Conservation (phyloP, 352 stramenopile genomes). For the Phytophthora aleatoria region DNA sequence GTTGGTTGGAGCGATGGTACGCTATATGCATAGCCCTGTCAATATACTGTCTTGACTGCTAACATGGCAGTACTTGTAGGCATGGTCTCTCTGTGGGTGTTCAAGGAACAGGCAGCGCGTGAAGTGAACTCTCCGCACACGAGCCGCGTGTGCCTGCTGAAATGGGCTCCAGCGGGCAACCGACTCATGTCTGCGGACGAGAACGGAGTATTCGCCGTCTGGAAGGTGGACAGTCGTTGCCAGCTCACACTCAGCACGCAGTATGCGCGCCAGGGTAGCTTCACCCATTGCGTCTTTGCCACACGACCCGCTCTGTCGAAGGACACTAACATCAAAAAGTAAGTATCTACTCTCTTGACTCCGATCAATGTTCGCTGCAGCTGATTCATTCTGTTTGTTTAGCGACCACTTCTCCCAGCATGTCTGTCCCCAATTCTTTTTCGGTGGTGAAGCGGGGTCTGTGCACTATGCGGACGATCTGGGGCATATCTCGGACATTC, state of each 20-base stretch:
- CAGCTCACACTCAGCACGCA: constrained; percentile 82
- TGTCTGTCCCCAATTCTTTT: constrained; percentile 91
- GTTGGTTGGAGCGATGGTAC: constrained; percentile 84
- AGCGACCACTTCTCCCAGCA: constrained; percentile 60
- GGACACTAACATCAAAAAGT: constrained; percentile 57
- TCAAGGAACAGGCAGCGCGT: constrained; percentile 68
- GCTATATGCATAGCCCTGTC: not conserved
- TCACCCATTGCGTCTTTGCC: constrained; percentile 91
- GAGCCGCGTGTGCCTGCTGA: constrained; percentile 77
- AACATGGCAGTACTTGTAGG: constrained; percentile 30
- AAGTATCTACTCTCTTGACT: not conserved
- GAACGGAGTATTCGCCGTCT: constrained; percentile 82
- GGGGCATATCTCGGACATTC: constrained; percentile 91
- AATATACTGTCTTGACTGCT: constrained; percentile 3
- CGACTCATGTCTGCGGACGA: constrained; percentile 91
- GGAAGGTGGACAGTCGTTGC: constrained; percentile 83
- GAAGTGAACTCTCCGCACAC: constrained; percentile 87
- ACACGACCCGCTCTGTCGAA: constrained; percentile 41
- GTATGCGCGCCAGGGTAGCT: constrained; percentile 84
- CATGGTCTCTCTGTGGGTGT: constrained; percentile 86
- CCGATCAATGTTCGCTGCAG: not conserved
- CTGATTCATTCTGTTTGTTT: constrained; percentile 1
- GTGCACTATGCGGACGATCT: constrained; percentile 93
- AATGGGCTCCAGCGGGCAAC: constrained; percentile 88
- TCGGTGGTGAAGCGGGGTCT: constrained; percentile 90